Evolutionary conservation across 768 basidiomycete genomes (phyloP), one percentile per base, ranked within the genome.

Genomic region (Melanogaster broomeanus): DNA sequence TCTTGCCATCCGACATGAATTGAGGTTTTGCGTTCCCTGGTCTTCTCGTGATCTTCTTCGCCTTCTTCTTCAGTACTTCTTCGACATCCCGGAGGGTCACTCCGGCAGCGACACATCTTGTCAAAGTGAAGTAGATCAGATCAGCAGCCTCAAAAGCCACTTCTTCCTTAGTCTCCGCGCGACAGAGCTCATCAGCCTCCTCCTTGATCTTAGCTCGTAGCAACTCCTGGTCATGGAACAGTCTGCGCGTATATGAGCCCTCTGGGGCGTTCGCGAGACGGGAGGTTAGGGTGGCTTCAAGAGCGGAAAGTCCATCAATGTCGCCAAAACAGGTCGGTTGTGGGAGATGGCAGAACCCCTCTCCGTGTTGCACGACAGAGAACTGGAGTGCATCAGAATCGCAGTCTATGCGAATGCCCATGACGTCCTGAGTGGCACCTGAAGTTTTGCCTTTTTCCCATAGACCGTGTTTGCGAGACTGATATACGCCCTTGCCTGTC

Each of bases 361-460:
- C 74, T 4, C 93, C 96, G 53, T 90, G 84, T 68, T 94, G 96
- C 30, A 90, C 72, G 51, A 98, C 95, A 42, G 81, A 82, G 74
- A 95, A 96, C 66, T 97, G 87, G 52, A 99, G 77, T 40, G 91
- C 83, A 70, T 99, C 97, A 3, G 81, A 81, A 71, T 99, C 97
- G 68, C 97, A 99, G 69, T 99, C 97, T 19, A 84, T 66, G 25
- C 84, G 81, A 61, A 99, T 92, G 59, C 80, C 78, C 27, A 92
- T 72, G 49, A 99, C 81, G 16, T 90, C 83, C 63, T 99, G 97
- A 3, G 88, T 91, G 15, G 96, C 88, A 13, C 96, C 96, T 15
- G 93, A 95, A 0, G 94, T 95, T 72, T 93, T 95, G 15, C 97
- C 97, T 67, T 99, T 99, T 45, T 89, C 77, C 97, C 97, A 99